Conservation (phyloP, 2,329 filamentous ascomycete genomes). For the Phaeosphaeria sp. region DNA sequence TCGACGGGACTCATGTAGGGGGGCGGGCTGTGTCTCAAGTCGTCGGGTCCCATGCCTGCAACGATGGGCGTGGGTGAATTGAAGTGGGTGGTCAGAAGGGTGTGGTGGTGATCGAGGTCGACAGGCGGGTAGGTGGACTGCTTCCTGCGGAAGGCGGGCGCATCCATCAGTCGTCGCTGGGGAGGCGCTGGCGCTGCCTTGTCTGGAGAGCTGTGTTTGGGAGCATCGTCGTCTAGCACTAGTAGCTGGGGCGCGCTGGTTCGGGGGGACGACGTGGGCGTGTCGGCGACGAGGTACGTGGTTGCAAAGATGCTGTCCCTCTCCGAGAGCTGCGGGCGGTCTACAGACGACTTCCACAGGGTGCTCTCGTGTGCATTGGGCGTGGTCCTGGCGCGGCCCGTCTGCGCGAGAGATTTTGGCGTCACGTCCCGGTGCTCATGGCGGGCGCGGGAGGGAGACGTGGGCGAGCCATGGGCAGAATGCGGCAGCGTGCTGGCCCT, state of each 20-base stretch:
- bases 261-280: conserved; percentile 49
- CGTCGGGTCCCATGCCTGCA: conserved; percentile 27
- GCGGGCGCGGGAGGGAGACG: conserved; percentile 16
- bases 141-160: conserved; percentile 40
- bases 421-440: conserved; percentile 23
- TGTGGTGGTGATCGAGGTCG: conserved; percentile 38
- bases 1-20: conserved; percentile 48
- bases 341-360: conserved; percentile 46
- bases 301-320: conserved; percentile 70
- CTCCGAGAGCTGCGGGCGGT: conserved; percentile 63
- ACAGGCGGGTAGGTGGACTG: conserved; percentile 30
- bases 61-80: conserved; percentile 30
- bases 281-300: conserved; percentile 62
- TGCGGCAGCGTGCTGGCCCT: conserved; percentile 42
- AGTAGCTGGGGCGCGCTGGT: conserved; percentile 30
- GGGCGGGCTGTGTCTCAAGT: conserved; percentile 38
- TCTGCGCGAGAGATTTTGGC: conserved; percentile 44
- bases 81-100: conserved; percentile 41
- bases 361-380: conserved; percentile 39
- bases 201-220: conserved; percentile 30
- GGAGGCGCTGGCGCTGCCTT: conserved; percentile 39
- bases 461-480: conserved; percentile 29
- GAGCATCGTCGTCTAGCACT: conserved; percentile 33
- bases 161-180: conserved; percentile 41
- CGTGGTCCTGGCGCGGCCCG: conserved; percentile 48